These are phyloP conservation scores for Cocos nucifera DNA, from an alignment of 176 grass and related monocot species.

Conservation along the genomic window DNA sequence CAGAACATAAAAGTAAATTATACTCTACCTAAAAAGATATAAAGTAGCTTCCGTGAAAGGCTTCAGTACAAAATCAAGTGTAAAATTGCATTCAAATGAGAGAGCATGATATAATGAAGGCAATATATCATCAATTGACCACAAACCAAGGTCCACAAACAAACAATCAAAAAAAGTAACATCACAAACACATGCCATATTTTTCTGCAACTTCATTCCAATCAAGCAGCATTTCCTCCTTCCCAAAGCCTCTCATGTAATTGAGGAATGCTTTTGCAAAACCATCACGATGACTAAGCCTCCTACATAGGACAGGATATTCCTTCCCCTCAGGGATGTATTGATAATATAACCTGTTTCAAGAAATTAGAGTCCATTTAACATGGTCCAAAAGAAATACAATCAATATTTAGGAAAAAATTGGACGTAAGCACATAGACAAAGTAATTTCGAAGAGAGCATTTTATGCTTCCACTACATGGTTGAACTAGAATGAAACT, in stretches of 20 bases:
- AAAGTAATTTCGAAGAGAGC: no score
- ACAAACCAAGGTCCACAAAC: no score
- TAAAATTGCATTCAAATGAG: no score
- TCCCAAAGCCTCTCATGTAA: constrained; percentile 36
- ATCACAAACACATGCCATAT: constrained; percentile 37
- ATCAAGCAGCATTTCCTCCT: constrained; percentile 67
- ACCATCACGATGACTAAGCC: constrained; percentile 27
- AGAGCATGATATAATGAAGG: no score
- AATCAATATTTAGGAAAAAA: background rate
- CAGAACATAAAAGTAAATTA: no score
- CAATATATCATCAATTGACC: no score
- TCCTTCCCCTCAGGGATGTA: constrained; percentile 76
- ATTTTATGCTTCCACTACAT: no score
- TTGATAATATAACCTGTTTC: constrained; percentile 73
- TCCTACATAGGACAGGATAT: constrained; percentile 72
- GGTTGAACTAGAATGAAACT: no score
- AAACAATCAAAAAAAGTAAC: background rate
- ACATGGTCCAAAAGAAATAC: background rate
- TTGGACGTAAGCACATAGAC: background rate
- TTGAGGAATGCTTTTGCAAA: constrained; percentile 37
- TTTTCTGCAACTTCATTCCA: constrained; percentile 79
- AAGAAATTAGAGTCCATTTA: constrained; percentile 6
- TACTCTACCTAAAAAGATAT: no score
- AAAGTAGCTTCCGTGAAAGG: no score
- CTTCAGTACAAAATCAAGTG: no score